A percentile compares a stretch with the other conserved stretches of the same genome.
Evolutionary conservation across 2,329 filamentous ascomycete genomes (phyloP).

Genomic region (Fragosphaeria purpurea): DNA sequence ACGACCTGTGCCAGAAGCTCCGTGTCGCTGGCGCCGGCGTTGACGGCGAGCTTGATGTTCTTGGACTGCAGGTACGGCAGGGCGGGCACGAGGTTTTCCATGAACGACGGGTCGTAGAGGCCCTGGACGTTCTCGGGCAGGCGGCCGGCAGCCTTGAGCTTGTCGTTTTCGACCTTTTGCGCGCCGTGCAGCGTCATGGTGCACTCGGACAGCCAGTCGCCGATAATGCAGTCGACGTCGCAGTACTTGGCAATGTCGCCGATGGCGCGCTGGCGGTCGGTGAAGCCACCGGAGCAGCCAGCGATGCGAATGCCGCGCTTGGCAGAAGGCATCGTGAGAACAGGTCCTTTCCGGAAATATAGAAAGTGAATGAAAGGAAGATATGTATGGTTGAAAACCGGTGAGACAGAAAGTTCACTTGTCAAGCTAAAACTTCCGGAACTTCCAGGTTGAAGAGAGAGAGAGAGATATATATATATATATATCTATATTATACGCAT

Average conservation of each 20-base stretch:
- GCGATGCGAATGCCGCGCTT: conserved; percentile 30
- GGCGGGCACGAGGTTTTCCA: conserved; percentile 21
- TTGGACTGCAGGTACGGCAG: conserved; percentile 15
- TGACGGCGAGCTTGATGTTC: conserved; percentile 21
- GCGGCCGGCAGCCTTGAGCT: conserved; percentile 1
- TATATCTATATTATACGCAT: no score
- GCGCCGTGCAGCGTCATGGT: conserved; percentile 21
- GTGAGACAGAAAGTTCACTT: no score
- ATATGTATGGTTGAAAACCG: no score
- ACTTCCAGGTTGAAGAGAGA: no score
- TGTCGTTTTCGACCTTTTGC: conserved; percentile 16
- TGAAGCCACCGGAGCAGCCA: conserved; percentile 32
- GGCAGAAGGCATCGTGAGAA: neutral
- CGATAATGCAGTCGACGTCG: conserved; percentile 21
- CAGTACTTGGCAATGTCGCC: conserved; percentile 27
- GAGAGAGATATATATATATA: no score
- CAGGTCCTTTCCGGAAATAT: no score
- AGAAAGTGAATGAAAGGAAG: no score
- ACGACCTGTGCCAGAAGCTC: conserved; percentile 8
- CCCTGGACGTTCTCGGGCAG: conserved; percentile 8
- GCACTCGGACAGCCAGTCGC: conserved; percentile 22
- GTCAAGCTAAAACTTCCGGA: no score
- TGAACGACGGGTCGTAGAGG: conserved; percentile 20
- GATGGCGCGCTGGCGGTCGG: conserved; percentile 32
- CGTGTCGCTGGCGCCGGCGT: conserved; percentile 22